These are phyloP conservation scores for Raphanus hybrid DNA, from an alignment of 441 rosid species.

Conservation along the genomic window DNA sequence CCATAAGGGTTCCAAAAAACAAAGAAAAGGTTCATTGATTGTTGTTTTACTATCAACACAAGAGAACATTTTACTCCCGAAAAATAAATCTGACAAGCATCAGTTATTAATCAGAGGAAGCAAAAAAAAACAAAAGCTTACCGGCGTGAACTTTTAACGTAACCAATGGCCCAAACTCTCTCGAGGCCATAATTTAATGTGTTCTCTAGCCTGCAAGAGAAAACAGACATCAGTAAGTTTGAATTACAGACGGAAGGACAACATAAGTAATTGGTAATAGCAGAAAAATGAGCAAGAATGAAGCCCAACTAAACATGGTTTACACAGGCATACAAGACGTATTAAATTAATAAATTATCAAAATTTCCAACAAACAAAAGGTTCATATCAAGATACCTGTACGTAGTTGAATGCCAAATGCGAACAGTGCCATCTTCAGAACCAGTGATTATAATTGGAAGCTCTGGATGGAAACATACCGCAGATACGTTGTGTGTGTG, in stretches of 20 bases:
- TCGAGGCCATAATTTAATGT: conserved; percentile 84
- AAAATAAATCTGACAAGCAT: conserved; percentile 8
- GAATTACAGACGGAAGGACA: neutral
- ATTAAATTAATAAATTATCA: neutral
- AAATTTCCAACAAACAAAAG: conserved; percentile 5
- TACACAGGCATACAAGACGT: neutral
- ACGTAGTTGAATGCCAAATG: conserved; percentile 76
- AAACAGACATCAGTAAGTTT: neutral
- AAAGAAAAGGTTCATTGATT: neutral
- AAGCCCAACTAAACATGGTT: neutral
- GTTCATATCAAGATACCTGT: conserved; percentile 52
- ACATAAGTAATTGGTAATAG: neutral
- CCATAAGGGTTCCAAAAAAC: neutral
- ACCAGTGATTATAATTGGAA: conserved; percentile 76
- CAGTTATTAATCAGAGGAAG: neutral
- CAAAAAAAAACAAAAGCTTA: conserved; percentile 43
- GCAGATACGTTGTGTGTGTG: conserved; percentile 88
- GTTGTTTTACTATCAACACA: neutral
- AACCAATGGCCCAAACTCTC: conserved; percentile 87
- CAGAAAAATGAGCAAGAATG: conserved; percentile 5
- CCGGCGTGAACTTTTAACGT: conserved; percentile 76
- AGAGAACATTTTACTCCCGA: conserved; percentile 8
- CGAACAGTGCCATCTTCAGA: conserved; percentile 87
- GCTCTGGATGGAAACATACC: conserved; percentile 78
- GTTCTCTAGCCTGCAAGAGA: conserved; percentile 72